Conservation (phyloP, 257 asterid genomes). For the Solanum megistacrolobum region DNA sequence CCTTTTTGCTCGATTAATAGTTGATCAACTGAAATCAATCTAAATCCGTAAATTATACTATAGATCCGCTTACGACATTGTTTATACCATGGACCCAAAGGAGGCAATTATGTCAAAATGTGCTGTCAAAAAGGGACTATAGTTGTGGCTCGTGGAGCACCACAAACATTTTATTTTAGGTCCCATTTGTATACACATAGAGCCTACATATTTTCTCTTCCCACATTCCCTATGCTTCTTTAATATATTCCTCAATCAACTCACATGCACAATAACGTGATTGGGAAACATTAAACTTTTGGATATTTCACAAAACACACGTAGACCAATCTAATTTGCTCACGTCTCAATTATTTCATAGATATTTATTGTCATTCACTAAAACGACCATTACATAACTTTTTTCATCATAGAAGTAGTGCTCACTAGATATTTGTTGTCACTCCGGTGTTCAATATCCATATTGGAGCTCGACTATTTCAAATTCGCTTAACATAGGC, state of each 20-base stretch:
- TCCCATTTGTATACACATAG: background rate
- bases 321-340: background rate
- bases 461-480: accelerated
- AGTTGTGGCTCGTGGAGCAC: background rate
- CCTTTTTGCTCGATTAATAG: background rate
- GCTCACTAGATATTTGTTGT: background rate
- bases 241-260: background rate
- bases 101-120: background rate
- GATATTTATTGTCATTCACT: background rate
- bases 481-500: accelerated
- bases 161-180: background rate
- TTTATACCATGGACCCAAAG: background rate
- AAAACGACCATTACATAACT: accelerated
- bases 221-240: background rate
- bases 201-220: background rate
- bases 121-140: background rate
- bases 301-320: background rate
- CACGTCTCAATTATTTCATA: background rate
- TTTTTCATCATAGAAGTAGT: background rate
- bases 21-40: background rate
- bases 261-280: background rate
- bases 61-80: background rate
- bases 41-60: accelerated
- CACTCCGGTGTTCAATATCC: accelerated
- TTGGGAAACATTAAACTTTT: background rate